phyloP scores from a whole-genome alignment of 2,329 filamentous ascomycete species.

The Geosmithia morbida region DNA sequence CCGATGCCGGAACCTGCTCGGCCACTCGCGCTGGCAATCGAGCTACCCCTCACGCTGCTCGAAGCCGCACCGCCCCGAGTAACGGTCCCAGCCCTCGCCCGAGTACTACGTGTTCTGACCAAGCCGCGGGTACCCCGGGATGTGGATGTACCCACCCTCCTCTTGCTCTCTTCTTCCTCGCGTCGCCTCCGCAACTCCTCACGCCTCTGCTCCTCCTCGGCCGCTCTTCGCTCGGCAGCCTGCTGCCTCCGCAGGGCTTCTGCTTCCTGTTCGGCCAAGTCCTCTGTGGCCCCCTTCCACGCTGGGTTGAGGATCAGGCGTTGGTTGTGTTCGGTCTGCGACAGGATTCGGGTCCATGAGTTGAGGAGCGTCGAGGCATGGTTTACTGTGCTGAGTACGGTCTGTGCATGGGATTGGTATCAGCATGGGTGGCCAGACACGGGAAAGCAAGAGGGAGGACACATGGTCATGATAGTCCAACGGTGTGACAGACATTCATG shows the following conservation, averaged over 20 bases:
- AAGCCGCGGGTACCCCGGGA: conserved; percentile 10
- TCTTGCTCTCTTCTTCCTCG: conserved; percentile 42
- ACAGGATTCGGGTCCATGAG: conserved; percentile 91
- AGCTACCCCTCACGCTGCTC: conserved; percentile 8
- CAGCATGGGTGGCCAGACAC: neutral
- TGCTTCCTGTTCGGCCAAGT: conserved; percentile 73
- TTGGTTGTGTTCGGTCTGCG: conserved; percentile 95
- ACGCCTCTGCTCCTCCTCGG: conserved; percentile 64
- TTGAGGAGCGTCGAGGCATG: conserved; percentile 83
- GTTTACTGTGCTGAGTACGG: conserved; percentile 70
- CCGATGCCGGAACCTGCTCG: conserved; percentile 20
- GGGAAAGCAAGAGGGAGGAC: neutral
- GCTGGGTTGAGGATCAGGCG: conserved; percentile 74
- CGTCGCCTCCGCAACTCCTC: conserved; percentile 53
- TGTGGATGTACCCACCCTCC: conserved; percentile 11
- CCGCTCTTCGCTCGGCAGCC: conserved; percentile 60
- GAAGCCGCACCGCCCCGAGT: conserved; percentile 6
- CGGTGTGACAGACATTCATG: conserved; percentile 50
- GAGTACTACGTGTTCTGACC: conserved; percentile 13
- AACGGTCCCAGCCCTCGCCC: conserved; percentile 11
- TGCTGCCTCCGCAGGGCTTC: conserved; percentile 62
- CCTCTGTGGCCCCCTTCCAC: conserved; percentile 81
- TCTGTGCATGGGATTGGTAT: conserved; percentile 24
- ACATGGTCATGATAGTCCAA: neutral
- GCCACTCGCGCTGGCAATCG: conserved; percentile 8